Base-by-base conservation (phyloP, 2,329 filamentous ascomycete species). In the Xylariaceae sp. region DNA sequence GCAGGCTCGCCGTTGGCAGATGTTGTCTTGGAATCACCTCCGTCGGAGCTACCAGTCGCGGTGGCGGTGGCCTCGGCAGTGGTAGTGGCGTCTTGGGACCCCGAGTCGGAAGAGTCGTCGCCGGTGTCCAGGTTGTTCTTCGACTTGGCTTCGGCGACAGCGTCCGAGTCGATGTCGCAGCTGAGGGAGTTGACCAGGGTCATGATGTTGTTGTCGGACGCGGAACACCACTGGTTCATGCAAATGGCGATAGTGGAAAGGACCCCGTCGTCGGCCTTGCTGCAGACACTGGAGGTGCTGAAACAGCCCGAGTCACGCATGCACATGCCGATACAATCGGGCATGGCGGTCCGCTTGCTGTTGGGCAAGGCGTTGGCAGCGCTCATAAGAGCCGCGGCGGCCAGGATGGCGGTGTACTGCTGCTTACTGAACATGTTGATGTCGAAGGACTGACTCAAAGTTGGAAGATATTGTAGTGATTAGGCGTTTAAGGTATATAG, bases 221-320 rank as follows among this genome's bases (percentile, higher is more conserved):
- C 22, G 12, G 56, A 43, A 54, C 68, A 71, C 45, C 57, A 58
- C 42, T 57, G 55, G 52, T 61, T 64, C 52, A 51, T 63, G 53
- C 67, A 70, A n/a, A 55, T 54, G 13, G 64, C 54, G 22, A 65
- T 59, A 30, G 62, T 57, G 13, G 62, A 56, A 4, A 71, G 59
- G 39, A 69, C 63, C 26, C 53, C 55, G 1, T 50, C 56, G 18
- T 43, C 44, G 4, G 62, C 61, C 16, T 55, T 54, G 41, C 54
- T 53, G 56, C 67, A 71, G 39, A 70, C 52, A 51, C 66, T 69
- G 36, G 47, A 42, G 64, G 49, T 8, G 55, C 43, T 11, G 50
- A 48, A 37, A 48, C 65, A 68, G 9, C 60, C 61, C 13, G 59
- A 54, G 37, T 60, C 55, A 3, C 55, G 43, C 42, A 68, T 52